A percentile compares a stretch with the other conserved stretches of the same genome.
Evolutionary conservation across 2,329 filamentous ascomycete genomes (phyloP).

Genomic region (Diaporthe destruens): DNA sequence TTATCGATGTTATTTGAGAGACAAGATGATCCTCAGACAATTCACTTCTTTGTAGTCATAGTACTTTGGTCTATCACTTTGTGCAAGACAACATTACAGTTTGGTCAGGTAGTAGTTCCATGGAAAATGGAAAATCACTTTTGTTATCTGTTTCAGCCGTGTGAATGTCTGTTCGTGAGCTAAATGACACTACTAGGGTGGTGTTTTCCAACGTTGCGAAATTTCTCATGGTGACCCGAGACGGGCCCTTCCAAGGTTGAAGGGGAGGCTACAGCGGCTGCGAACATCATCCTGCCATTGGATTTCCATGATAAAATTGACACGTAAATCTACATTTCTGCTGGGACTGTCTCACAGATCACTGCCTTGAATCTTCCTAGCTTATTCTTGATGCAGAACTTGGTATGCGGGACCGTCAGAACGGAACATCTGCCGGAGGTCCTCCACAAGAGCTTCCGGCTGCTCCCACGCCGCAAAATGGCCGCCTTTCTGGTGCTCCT

Average conservation of each 20-base stretch:
- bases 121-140: neutral
- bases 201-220: too few relatives aligned
- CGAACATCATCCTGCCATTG: too few relatives aligned
- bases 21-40: neutral
- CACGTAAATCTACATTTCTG: too few relatives aligned
- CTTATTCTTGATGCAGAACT: neutral
- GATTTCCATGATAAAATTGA: too few relatives aligned
- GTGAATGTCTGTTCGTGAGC: too few relatives aligned
- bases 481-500: conserved; percentile 62
- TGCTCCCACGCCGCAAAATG: conserved; percentile 73
- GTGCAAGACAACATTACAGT: neutral
- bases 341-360: too few relatives aligned
- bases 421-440: conserved; percentile 70
- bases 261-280: too few relatives aligned
- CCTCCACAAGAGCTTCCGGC: conserved; percentile 66
- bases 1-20: neutral
- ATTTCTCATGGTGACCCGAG: too few relatives aligned
- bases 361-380: too few relatives aligned
- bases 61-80: neutral
- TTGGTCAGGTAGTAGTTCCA: neutral
- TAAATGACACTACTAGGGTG: too few relatives aligned
- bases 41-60: conserved; percentile 11
- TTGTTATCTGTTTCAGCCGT: neutral
- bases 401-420: conserved; percentile 5
- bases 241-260: too few relatives aligned